Percentiles rank a stretch among this genome's conserved stretches.
Evolutionary conservation across 1,284 basidiomycete species (phyloP).

Genomic region (Pterulicium gracile): DNA sequence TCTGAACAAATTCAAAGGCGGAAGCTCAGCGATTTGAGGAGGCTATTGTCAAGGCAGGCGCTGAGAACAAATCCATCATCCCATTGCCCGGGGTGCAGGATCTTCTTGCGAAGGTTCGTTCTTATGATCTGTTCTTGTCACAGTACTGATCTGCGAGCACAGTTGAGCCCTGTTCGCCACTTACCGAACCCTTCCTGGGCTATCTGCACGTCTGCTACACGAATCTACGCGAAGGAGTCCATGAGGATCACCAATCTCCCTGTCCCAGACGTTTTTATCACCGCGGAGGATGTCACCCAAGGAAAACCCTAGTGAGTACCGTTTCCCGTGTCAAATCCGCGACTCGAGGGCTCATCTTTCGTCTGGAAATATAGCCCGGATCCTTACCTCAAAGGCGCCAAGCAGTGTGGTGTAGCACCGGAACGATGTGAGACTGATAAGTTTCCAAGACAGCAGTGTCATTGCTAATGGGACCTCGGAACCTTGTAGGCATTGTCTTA

Average conservation of each 20-base stretch:
- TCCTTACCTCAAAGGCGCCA: constrained; percentile 42
- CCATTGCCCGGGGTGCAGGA: constrained; percentile 27
- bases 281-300: constrained; percentile 36
- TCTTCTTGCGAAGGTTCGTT: constrained; percentile 19
- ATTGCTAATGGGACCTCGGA: not conserved
- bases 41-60: constrained; percentile 27
- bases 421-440: constrained; percentile 19
- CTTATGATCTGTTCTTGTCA: not conserved
- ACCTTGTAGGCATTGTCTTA: constrained; percentile 39
- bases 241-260: constrained; percentile 23
- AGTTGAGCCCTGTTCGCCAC: constrained; percentile 5
- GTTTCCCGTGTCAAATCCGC: constrained; percentile 10
- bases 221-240: not conserved
- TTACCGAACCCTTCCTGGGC: constrained; percentile 17
- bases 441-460: not conserved
- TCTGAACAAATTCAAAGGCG: constrained; percentile 10
- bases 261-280: constrained; percentile 21
- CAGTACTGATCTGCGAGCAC: not conserved
- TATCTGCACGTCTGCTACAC: constrained; percentile 18
- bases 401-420: constrained; percentile 26
- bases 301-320: constrained; percentile 44
- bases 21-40: constrained; percentile 34
- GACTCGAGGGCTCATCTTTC: constrained; percentile 24
- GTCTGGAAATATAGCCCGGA: constrained; percentile 28
- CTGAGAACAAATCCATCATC: constrained; percentile 26